A percentile compares a stretch with the other conserved stretches of the same genome.
Conservation (phyloP, 73 alveolate species). For the Paramecium octaurelia region DNA sequence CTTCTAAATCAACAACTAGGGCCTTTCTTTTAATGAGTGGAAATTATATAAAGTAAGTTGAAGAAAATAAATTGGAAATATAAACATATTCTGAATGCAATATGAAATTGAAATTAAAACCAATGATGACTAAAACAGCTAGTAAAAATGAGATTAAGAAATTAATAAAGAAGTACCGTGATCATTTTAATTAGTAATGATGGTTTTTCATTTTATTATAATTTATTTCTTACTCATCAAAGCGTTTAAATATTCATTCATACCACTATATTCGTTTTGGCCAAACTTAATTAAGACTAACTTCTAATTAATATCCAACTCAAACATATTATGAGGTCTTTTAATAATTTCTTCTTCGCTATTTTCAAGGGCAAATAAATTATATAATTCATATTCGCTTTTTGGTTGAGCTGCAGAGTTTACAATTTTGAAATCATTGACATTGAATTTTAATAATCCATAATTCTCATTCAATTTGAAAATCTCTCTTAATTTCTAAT, state of each 20-base stretch:
- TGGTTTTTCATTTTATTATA: not conserved
- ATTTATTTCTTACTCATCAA: slow-evolving; percentile 9
- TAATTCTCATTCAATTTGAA: not conserved
- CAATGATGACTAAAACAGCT: slow-evolving; percentile 43
- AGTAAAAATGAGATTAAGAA: slow-evolving; percentile 32
- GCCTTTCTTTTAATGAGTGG: not conserved
- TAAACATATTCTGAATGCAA: slow-evolving; percentile 13
- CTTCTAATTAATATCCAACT: not conserved
- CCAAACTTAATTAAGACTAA: not conserved
- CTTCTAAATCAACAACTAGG: slow-evolving; percentile 24
- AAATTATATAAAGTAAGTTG: not conserved
- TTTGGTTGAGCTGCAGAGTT: not conserved
- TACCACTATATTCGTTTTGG: not conserved
- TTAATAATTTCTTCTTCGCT: not conserved
- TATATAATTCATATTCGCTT: not conserved
- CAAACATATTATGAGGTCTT: not conserved
- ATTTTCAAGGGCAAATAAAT: not conserved
- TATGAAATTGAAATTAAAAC: slow-evolving; percentile 39
- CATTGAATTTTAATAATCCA: not conserved
- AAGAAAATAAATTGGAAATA: slow-evolving; percentile 13
- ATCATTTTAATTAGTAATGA: slow-evolving; percentile 25
- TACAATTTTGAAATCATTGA: not conserved
- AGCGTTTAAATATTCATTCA: slow-evolving; percentile 8
- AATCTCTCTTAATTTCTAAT: not conserved
- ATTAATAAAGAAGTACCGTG: slow-evolving; percentile 12